Conservation (phyloP, 1,284 basidiomycete species). For the Ustilago cynodontis region DNA sequence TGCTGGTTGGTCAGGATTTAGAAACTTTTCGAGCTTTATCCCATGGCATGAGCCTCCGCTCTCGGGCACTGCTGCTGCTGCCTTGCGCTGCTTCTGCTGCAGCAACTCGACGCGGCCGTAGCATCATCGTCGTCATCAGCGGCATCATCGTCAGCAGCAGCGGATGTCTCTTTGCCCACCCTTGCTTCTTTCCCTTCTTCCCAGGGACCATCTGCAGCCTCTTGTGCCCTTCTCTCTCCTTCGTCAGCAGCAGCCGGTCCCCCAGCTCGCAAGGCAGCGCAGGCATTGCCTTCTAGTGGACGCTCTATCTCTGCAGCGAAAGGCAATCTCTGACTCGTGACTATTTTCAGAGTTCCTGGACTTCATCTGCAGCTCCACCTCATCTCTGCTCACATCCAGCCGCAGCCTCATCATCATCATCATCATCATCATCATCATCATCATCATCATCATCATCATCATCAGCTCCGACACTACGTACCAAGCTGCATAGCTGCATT, state of each 20-base stretch:
- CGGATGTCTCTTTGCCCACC: background rate
- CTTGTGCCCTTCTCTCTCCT: background rate
- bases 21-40: conserved; percentile 1
- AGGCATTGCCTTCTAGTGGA: background rate
- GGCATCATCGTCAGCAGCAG: conserved; percentile 11
- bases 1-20: background rate
- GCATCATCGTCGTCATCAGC: conserved; percentile 23
- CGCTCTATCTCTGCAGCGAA: background rate
- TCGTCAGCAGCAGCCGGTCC: conserved; percentile 4
- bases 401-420: background rate
- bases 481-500: too few relatives aligned
- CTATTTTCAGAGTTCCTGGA: conserved; percentile 1
- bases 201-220: background rate
- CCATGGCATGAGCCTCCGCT: background rate
- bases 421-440: background rate
- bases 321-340: conserved; percentile 5
- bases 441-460: too few relatives aligned
- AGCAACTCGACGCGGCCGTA: background rate
- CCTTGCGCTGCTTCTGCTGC: background rate
- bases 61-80: too few relatives aligned
- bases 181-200: background rate
- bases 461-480: conserved; percentile 2
- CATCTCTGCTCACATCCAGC: conserved; percentile 12
- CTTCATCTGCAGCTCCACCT: conserved; percentile 20
- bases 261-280: background rate